Evolutionary conservation across 495 filamentous ascomycete species (phyloP), one percentile per base, ranked within the genome.

Genomic region (Annulohypoxylon stygium): DNA sequence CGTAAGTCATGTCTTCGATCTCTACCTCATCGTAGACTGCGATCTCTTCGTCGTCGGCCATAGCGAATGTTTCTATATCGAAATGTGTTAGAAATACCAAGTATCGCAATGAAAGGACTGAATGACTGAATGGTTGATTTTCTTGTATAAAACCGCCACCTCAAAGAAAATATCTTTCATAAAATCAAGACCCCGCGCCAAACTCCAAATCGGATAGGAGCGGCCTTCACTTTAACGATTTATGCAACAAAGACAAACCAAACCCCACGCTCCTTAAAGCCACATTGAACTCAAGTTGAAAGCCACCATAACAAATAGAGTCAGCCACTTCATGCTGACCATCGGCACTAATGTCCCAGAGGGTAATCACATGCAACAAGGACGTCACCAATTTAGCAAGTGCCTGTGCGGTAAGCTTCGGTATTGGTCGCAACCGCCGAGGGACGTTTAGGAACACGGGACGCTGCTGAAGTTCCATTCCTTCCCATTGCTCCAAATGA

Each of bases 1-100:
- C 94, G 81, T 89, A 99, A 78, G 93, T 96, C 93, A 98, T 97
- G 80, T 99, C 96, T 80, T 99, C 96, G 87, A 99, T 98, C 79
- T 99, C 96, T 83, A 99, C 94, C 82, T 99, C 95, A 81, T 99
- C 96, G 86, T 99, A 99, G 76, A 97, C 92, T 65, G 91, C 89
- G 50, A 90, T 78, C 53, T 86, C 81, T 43, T 90, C 89, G 75
- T 85, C 82, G 53, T 92, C 91, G 25, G 90, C 86, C 91, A 92
- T 93, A 53, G 78, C 84, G 67, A 50, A 43, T n/a, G 43, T 39
- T n/a, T 37, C 8, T 64, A 57, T 1, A 3, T 16, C 26, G 11
- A 18, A 57, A 34, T 18, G 26, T 18, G 53, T 11, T 12, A 55
- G 25, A 37, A 9, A 34, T 3, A 36, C 26, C 7, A 36, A 57